Percentiles rank a stretch among this genome's conserved stretches.
These are phyloP conservation scores for Lactuca saligna DNA, from an alignment of 129 eudicot species.

Conservation along the genomic window DNA sequence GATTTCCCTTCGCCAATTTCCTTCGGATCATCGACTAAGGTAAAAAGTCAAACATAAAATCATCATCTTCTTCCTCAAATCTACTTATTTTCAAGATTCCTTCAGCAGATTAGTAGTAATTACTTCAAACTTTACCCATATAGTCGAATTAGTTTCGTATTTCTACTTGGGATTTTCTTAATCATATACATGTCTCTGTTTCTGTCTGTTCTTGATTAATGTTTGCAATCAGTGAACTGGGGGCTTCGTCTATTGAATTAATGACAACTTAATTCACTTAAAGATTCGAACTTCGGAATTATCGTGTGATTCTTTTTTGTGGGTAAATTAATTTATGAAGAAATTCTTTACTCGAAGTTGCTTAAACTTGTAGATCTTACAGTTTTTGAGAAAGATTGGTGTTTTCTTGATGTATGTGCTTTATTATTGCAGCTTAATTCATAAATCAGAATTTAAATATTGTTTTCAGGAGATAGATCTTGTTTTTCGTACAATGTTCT, in stretches of 20 bases:
- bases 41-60: conserved; percentile 17
- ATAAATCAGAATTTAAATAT: background rate
- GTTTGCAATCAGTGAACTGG: conserved; percentile 15
- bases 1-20: conserved; percentile 22
- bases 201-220: conserved; percentile 17
- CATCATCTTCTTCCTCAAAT: conserved; percentile 10
- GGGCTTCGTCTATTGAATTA: conserved; percentile 14
- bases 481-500: conserved; percentile 1
- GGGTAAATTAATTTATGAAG: conserved; percentile 22
- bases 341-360: background rate
- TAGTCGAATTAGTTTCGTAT: conserved; percentile 8
- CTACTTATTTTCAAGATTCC: conserved; percentile 24
- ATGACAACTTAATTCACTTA: conserved; percentile 19
- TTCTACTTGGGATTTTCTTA: conserved; percentile 19
- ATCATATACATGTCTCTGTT: conserved; percentile 3
- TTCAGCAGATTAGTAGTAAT: background rate
- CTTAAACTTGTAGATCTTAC: conserved; percentile 19
- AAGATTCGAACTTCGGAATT: conserved; percentile 29
- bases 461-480: conserved; percentile 13
- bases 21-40: conserved; percentile 21
- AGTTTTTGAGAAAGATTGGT: conserved; percentile 14
- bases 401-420: background rate
- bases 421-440: conserved; percentile 8
- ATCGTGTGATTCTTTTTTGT: conserved; percentile 4
- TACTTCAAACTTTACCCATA: conserved; percentile 13